Evolutionary conservation across 352 stramenopile species (phyloP).

Genomic region (Phytopythium helicoides): DNA sequence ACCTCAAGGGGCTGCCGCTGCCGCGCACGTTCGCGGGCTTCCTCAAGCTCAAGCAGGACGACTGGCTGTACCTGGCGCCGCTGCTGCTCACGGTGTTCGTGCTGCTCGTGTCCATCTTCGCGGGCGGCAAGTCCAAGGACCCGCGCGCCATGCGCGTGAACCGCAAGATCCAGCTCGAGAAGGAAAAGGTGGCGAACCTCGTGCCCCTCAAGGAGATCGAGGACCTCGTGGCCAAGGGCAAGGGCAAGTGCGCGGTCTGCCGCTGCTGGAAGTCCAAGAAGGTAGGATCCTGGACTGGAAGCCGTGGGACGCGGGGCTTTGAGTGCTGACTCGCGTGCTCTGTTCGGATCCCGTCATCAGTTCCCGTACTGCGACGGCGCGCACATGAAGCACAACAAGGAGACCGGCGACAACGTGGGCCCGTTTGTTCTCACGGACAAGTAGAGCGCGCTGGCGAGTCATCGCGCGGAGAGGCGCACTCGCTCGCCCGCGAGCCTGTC

Average conservation of each 20-base stretch:
- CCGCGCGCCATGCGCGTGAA: constrained; percentile 66
- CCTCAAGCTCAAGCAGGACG: constrained; percentile 81
- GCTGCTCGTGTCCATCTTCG: constrained; percentile 70
- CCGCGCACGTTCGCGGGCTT: constrained; percentile 81
- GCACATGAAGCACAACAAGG: constrained; percentile 88
- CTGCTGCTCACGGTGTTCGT: constrained; percentile 74
- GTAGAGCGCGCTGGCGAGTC: constrained; percentile 6
- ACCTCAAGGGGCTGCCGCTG: constrained; percentile 80
- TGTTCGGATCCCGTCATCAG: constrained; percentile 9
- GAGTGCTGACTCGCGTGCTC: background rate
- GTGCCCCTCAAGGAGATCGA: constrained; percentile 69
- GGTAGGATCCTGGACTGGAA: constrained; percentile 12
- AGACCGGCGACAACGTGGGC: constrained; percentile 81
- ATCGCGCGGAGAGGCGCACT: too few species aligned
- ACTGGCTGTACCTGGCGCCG: constrained; percentile 84
- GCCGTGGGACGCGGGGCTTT: constrained; percentile 1
- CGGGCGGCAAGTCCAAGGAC: constrained; percentile 40
- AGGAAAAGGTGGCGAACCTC: constrained; percentile 82
- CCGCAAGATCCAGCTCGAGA: constrained; percentile 62
- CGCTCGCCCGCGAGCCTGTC: too few species aligned
- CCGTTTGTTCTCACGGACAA: constrained; percentile 70
- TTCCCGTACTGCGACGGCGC: constrained; percentile 79
- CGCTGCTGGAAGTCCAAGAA: constrained; percentile 90
- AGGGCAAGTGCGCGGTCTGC: constrained; percentile 79
- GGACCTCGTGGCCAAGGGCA: constrained; percentile 68